phyloP scores from a whole-genome alignment of 176 grass and related monocot species.

The Oryza meyeriana region DNA sequence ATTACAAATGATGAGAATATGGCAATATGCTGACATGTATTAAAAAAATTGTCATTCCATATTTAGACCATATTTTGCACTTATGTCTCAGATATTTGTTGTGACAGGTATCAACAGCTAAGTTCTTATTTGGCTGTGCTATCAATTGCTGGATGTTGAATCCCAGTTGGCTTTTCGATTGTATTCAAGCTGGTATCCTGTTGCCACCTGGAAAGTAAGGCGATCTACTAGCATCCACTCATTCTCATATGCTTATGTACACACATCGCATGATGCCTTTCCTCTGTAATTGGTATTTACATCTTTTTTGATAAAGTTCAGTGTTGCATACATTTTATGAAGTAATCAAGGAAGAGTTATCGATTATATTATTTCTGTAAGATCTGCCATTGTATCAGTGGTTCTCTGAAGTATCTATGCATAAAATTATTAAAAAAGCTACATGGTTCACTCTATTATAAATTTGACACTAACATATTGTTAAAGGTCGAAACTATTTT shows the following conservation, averaged over 20 bases:
- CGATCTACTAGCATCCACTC: background rate
- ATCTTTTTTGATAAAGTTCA: constrained; percentile 19
- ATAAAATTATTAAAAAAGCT: background rate
- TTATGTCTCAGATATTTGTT: constrained; percentile 24
- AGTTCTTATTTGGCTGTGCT: constrained; percentile 93
- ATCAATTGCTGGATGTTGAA: constrained; percentile 67
- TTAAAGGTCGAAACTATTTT: background rate
- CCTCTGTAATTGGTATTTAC: background rate
- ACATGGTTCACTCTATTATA: constrained; percentile 19
- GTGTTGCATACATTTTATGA: constrained; percentile 15
- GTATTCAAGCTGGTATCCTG: constrained; percentile 53
- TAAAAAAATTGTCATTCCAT: background rate
- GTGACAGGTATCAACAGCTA: constrained; percentile 69
- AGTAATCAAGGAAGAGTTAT: constrained; percentile 1
- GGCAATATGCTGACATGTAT: constrained; percentile 5
- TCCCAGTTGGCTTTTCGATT: constrained; percentile 65
- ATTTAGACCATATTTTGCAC: background rate
- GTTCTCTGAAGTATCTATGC: constrained; percentile 3
- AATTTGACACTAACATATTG: constrained; percentile 4
- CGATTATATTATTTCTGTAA: background rate
- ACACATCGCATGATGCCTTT: background rate
- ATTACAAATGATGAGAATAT: background rate
- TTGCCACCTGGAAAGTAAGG: constrained; percentile 72
- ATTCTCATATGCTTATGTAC: background rate
- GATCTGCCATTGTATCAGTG: constrained; percentile 8